A percentile compares a stretch with the other conserved stretches of the same genome.
These are phyloP conservation scores for Claviceps sorghi DNA, from an alignment of 2,329 filamentous ascomycete species.

Conservation along the genomic window DNA sequence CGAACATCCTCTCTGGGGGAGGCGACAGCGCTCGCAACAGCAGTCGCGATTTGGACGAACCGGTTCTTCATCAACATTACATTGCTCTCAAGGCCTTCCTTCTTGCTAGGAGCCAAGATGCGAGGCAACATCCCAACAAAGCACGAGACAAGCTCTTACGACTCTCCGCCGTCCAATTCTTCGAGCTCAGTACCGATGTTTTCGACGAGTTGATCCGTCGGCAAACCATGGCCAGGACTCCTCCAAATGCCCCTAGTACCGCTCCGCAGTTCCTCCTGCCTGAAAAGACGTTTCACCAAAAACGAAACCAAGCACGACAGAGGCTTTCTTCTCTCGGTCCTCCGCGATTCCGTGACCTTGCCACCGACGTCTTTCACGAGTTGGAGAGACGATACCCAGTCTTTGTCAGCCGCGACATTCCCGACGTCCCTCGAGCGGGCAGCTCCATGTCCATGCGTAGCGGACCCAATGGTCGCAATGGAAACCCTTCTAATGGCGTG, in stretches of 20 bases:
- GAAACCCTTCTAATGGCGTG: slow-evolving; percentile 43
- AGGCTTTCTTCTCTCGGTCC: slow-evolving; percentile 82
- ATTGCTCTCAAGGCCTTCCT: slow-evolving; percentile 63
- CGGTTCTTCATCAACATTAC: slow-evolving; percentile 66
- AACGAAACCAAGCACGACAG: slow-evolving; percentile 93
- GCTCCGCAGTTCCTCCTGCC: slow-evolving; percentile 66
- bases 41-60: slow-evolving; percentile 45
- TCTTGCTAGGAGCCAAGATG: slow-evolving; percentile 60
- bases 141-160: slow-evolving; percentile 88
- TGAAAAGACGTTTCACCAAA: slow-evolving; percentile 85
- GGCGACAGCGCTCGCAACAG: slow-evolving; percentile 50
- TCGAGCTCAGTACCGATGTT: slow-evolving; percentile 94
- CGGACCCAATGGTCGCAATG: slow-evolving; percentile 42
- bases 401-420: slow-evolving; percentile 56
- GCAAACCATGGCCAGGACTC: slow-evolving; percentile 48
- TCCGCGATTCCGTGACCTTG: slow-evolving; percentile 77
- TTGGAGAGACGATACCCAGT: slow-evolving; percentile 78
- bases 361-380: slow-evolving; percentile 92
- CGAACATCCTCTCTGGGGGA: slow-evolving; percentile 50
- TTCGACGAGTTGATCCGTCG: slow-evolving; percentile 87
- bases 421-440: slow-evolving; percentile 52
- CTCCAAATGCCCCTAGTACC: slow-evolving; percentile 35
- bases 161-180: slow-evolving; percentile 83
- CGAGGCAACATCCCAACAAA: slow-evolving; percentile 64
- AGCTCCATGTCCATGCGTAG: slow-evolving; percentile 52